Conservation (phyloP, 176 grass and related monocot genomes). For the Dendrocalamus sinicus region DNA sequence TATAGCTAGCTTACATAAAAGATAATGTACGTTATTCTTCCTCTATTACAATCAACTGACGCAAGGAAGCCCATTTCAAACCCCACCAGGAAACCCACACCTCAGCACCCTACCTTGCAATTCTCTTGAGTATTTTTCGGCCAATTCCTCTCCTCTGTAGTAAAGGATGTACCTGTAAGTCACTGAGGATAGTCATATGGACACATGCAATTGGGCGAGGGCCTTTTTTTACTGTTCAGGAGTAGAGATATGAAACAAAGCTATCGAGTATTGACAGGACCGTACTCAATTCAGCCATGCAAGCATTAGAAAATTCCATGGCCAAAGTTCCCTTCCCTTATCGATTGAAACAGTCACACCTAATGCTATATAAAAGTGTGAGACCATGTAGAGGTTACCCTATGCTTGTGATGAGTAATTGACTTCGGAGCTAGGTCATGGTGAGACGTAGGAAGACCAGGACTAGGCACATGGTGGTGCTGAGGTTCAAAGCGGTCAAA, state of each 20-base stretch:
- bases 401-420: no score
- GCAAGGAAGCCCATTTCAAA: slow-evolving; percentile 1
- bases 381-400: no score
- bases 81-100: background rate
- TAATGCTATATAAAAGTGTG: background rate
- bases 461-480: no score
- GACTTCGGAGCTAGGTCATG: no score
- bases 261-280: background rate
- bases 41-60: background rate
- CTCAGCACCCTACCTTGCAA: slow-evolving; percentile 58
- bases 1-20: background rate
- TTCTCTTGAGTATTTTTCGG: slow-evolving; percentile 77
- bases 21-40: background rate
- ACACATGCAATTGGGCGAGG: slow-evolving; percentile 15
- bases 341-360: background rate
- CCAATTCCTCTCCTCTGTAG: slow-evolving; percentile 85
- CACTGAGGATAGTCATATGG: slow-evolving; percentile 65
- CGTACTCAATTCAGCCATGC: background rate
- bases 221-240: background rate
- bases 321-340: background rate
- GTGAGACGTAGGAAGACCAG: no score
- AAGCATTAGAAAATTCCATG: background rate
- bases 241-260: background rate
- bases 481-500: no score
- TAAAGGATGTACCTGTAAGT: slow-evolving; percentile 83